Conservation (phyloP, 768 basidiomycete genomes). For the Lanmaoa rubissima region DNA sequence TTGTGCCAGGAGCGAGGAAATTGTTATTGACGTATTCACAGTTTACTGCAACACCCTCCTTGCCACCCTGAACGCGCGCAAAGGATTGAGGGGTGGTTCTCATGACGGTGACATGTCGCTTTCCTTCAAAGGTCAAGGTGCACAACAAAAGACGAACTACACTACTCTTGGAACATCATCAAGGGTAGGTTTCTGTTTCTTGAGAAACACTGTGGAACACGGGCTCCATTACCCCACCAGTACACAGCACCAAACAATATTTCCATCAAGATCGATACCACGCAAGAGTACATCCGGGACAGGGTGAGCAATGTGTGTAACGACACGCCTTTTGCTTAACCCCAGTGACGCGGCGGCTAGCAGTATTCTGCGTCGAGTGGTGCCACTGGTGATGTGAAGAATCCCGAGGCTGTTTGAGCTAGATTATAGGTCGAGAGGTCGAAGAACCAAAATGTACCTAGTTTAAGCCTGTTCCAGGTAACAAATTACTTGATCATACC, state of each 20-base stretch:
- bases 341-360: not conserved
- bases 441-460: no score
- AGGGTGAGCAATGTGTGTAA: slow-evolving; percentile 13
- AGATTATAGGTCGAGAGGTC: not conserved
- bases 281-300: slow-evolving; percentile 49
- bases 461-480: no score
- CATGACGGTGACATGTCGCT: slow-evolving; percentile 8
- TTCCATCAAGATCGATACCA: slow-evolving; percentile 64
- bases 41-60: slow-evolving; percentile 62
- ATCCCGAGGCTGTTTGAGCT: slow-evolving; percentile 1
- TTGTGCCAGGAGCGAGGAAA: not conserved
- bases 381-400: slow-evolving; percentile 1
- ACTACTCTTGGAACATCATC: not conserved
- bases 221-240: slow-evolving; percentile 1
- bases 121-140: slow-evolving; percentile 6
- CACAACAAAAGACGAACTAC: slow-evolving; percentile 7
- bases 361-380: not conserved
- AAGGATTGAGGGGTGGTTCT: slow-evolving; percentile 39
- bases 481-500: no score
- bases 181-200: not conserved
- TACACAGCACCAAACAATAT: slow-evolving; percentile 41
- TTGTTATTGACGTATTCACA: slow-evolving; percentile 13
- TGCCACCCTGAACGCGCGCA: slow-evolving; percentile 55
- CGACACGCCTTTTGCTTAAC: not conserved
- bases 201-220: not conserved